Evolutionary conservation across 2,329 filamentous ascomycete genomes (phyloP), one percentile per base, ranked within the genome.

Genomic region (Paraphaeosphaeria minitans): DNA sequence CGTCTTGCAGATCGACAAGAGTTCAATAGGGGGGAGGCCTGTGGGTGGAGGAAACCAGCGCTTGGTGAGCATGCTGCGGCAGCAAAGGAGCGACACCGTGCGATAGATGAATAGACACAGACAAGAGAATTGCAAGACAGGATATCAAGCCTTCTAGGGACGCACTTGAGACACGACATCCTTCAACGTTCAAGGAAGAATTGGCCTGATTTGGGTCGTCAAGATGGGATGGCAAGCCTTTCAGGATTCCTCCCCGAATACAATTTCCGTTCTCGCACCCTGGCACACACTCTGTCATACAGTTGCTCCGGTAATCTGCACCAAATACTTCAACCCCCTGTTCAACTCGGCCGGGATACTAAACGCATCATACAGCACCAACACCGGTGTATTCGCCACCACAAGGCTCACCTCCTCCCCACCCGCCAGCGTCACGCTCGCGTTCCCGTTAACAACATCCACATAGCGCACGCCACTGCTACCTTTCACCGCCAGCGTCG

Each of bases 311-410:
- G 65, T 63, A 19, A 69, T 24, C 53, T 66, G 56, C 12, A 70
- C 27, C 12, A 48, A 56, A 60, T 66, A 70, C 2, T 19, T 31
- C 53, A 70, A 52, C 8, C 66, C 66, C 39, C 50, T 60, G 45
- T 62, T 64, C 22, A 67, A 35, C 13, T 64, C 58, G 24, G 57
- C 50, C 24, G 63, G 41, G 31, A 68, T 60, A 33, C 16, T 51
- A 39, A 69, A 70, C 16, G 62, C 42, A 62, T 83, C 80, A 59
- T 81, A 84, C 49, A 78, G 66, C 27, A 81, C 71, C 24, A 81
- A 71, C 8, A 70, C 70, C 8, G 82, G 82, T 2, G 82, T 82
- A 61, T 84, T 83, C 14, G 75, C 82, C 42, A 84, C 75, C 9
- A 83, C 78, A 37, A 84, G 62, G 7, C n/a, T 53, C n/a, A 48